phyloP scores from a whole-genome alignment of 345 rosid genomes.

The Citrus unshiu region DNA sequence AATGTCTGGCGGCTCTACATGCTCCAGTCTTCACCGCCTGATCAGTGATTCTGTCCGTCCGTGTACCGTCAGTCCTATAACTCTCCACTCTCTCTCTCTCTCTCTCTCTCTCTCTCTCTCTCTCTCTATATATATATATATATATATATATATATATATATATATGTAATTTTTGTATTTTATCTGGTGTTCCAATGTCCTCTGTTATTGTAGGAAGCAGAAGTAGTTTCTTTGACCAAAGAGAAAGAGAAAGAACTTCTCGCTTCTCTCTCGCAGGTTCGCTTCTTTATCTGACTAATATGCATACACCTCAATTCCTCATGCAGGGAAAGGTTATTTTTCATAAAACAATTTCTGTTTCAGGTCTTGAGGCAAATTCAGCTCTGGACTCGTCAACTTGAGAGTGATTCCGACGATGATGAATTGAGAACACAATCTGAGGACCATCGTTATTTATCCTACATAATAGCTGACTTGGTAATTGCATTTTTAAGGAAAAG shows the following conservation, averaged over 20 bases:
- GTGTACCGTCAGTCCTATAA: constrained; percentile 28
- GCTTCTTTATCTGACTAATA: background rate
- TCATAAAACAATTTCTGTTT: background rate
- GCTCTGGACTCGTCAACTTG: constrained; percentile 32
- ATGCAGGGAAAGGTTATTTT: background rate
- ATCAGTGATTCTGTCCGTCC: constrained; percentile 35
- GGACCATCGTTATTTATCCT: constrained; percentile 27
- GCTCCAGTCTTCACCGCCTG: constrained; percentile 40
- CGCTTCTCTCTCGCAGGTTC: constrained; percentile 56
- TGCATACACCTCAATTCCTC: background rate
- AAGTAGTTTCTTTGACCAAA: constrained; percentile 19
- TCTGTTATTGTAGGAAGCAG: constrained; percentile 28
- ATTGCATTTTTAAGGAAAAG: background rate
- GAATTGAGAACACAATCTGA: constrained; percentile 7
- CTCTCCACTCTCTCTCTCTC: background rate
- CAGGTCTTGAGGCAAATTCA: constrained; percentile 51
- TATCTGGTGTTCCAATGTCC: background rate
- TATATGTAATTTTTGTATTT: background rate
- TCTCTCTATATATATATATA: too few species aligned
- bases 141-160: background rate
- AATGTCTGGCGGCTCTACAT: constrained; percentile 30
- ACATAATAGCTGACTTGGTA: constrained; percentile 52
- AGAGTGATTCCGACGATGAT: constrained; percentile 22
- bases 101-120: too few species aligned
- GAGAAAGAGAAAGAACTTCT: constrained; percentile 47